A percentile compares a stretch with the other conserved stretches of the same genome.
Conservation (phyloP, 257 asterid species). For the Capsicum baccatum region DNA sequence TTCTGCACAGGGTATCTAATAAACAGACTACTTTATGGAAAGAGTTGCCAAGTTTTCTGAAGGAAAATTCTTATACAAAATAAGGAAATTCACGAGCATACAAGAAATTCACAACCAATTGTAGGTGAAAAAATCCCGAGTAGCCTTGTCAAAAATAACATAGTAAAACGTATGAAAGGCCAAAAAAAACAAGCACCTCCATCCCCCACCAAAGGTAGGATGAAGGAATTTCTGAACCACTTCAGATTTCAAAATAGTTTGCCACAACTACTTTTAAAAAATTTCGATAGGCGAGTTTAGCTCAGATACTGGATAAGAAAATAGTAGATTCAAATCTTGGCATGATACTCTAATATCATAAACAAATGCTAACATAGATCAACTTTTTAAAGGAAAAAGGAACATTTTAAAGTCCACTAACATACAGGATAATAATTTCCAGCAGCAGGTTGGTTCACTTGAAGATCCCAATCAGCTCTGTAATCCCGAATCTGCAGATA, state of each 20-base stretch:
- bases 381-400: not conserved
- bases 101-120: not conserved
- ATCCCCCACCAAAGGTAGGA: constrained; percentile 7
- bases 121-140: not conserved
- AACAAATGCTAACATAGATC: constrained; percentile 6
- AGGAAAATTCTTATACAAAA: not conserved
- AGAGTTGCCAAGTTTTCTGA: not conserved
- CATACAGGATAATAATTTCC: constrained; percentile 96
- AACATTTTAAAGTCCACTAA: constrained; percentile 22
- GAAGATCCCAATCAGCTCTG: constrained; percentile 91
- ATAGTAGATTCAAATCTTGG: not conserved
- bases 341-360: constrained; percentile 10
- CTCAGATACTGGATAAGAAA: not conserved
- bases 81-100: not conserved
- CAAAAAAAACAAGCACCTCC: constrained; percentile 11
- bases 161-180: not conserved
- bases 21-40: not conserved
- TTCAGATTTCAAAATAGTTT: constrained; percentile 13
- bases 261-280: not conserved
- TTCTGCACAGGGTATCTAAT: not conserved
- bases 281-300: not conserved
- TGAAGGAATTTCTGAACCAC: not conserved
- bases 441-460: constrained; percentile 88
- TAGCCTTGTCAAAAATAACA: not conserved
- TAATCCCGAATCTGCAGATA: constrained; percentile 69